Percentiles rank a stretch among this genome's conserved stretches.
phyloP scores from a whole-genome alignment of 371 early-diverging fungal species.

The Rhizopus delemar region DNA sequence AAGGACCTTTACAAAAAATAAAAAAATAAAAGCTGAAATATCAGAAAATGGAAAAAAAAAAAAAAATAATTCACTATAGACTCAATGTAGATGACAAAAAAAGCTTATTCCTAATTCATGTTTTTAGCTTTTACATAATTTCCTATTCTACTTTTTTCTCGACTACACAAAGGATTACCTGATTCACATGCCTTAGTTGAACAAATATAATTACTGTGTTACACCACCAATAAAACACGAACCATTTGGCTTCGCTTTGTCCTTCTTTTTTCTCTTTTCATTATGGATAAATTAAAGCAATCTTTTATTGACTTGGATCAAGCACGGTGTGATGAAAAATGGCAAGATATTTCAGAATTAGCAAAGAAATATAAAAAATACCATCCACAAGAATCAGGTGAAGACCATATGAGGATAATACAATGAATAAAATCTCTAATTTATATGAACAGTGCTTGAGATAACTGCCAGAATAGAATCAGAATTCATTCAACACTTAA shows the following conservation, averaged over 20 bases:
- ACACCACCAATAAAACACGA: neutral
- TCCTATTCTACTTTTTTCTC: too few relatives aligned
- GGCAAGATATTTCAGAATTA: conserved; percentile 60
- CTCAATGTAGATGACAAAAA: too few relatives aligned
- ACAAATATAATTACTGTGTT: neutral
- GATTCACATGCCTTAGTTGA: neutral
- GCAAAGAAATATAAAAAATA: conserved; percentile 67
- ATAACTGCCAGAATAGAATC: conserved; percentile 27
- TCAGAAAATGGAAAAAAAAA: too few relatives aligned
- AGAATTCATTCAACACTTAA: conserved; percentile 14
- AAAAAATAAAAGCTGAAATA: too few relatives aligned
- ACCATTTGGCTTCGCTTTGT: neutral
- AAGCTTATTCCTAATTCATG: too few relatives aligned
- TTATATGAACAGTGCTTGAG: conserved; percentile 14
- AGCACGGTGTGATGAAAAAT: conserved; percentile 60
- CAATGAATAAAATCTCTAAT: neutral
- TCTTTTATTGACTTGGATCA: conserved; percentile 53
- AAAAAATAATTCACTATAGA: too few relatives aligned
- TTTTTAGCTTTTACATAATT: too few relatives aligned
- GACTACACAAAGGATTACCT: too few relatives aligned
- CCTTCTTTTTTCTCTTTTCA: conserved; percentile 2
- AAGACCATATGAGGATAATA: neutral
- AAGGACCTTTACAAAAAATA: too few relatives aligned
- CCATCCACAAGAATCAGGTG: conserved; percentile 66
- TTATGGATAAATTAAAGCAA: conserved; percentile 22